Conservation (phyloP, 495 filamentous ascomycete species). For the Annulohypoxylon nitens region DNA sequence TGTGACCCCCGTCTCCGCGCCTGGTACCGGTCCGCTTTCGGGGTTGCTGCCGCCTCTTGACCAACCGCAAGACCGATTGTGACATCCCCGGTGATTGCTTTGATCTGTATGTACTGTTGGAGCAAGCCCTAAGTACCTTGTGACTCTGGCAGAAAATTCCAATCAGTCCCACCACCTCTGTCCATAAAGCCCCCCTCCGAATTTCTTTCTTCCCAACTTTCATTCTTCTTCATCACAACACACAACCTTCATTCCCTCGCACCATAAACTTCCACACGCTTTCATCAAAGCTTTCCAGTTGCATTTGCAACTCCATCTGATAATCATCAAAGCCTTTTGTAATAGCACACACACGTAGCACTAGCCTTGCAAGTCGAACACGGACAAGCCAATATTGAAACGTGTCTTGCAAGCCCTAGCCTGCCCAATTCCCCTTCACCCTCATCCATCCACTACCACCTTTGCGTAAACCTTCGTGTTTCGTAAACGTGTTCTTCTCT, state of each 20-base stretch:
- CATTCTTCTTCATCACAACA: background rate
- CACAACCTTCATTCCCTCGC: background rate
- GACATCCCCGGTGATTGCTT: background rate
- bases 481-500: background rate
- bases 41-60: background rate
- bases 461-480: conserved; percentile 1
- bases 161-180: conserved; percentile 1
- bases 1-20: background rate
- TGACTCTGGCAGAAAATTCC: background rate
- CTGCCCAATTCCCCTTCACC: background rate
- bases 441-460: background rate
- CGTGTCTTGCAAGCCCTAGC: background rate
- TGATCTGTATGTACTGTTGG: background rate
- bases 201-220: conserved; percentile 4
- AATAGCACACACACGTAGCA: background rate
- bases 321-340: background rate
- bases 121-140: background rate
- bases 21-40: background rate
- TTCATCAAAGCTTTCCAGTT: background rate
- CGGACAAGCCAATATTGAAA: background rate
- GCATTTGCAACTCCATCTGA: background rate
- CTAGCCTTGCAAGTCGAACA: background rate
- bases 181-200: background rate
- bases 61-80: background rate
- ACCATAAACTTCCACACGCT: background rate